Evolutionary conservation across 805 yeast species (phyloP).

Genomic region (Saccharomyces eubayanus): DNA sequence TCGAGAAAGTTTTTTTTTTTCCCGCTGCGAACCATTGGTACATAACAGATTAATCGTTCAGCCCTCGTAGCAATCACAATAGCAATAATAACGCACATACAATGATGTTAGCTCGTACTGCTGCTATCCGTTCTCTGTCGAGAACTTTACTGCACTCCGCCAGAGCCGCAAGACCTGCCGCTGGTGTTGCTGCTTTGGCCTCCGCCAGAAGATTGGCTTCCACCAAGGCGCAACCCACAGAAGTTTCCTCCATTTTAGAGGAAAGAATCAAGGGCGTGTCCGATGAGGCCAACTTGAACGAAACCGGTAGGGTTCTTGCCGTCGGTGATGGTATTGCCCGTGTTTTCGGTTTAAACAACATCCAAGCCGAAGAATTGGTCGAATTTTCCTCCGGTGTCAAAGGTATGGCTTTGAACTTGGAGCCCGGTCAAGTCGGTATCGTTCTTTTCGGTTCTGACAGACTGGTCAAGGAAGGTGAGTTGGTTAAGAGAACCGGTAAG

Average conservation of each 20-base stretch:
- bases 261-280: conserved; percentile 99
- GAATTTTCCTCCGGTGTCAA: conserved; percentile 99
- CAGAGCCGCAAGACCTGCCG: conserved; percentile 59
- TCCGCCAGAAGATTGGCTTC: conserved; percentile 83
- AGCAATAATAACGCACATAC: conserved; percentile 1
- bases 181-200: conserved; percentile 50
- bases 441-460: conserved; percentile 99
- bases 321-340: conserved; percentile 99
- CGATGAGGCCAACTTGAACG: conserved; percentile 94
- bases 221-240: conserved; percentile 93
- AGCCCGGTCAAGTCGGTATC: conserved; percentile 99
- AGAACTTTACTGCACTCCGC: conserved; percentile 57
- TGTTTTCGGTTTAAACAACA: conserved; percentile 98
- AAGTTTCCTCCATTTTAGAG: conserved; percentile 97
- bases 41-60: neutral
- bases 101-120: conserved; percentile 78
- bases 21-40: neutral
- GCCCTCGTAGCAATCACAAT: neutral
- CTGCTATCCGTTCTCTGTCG: conserved; percentile 75
- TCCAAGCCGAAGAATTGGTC: conserved; percentile 99
- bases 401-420: conserved; percentile 99
- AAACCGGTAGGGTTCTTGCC: conserved; percentile 98
- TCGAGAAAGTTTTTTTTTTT: neutral
- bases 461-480: conserved; percentile 97
- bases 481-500: conserved; percentile 98